phyloP scores from a whole-genome alignment of 371 early-diverging fungal genomes.

The Blastocladiella emersonii region DNA sequence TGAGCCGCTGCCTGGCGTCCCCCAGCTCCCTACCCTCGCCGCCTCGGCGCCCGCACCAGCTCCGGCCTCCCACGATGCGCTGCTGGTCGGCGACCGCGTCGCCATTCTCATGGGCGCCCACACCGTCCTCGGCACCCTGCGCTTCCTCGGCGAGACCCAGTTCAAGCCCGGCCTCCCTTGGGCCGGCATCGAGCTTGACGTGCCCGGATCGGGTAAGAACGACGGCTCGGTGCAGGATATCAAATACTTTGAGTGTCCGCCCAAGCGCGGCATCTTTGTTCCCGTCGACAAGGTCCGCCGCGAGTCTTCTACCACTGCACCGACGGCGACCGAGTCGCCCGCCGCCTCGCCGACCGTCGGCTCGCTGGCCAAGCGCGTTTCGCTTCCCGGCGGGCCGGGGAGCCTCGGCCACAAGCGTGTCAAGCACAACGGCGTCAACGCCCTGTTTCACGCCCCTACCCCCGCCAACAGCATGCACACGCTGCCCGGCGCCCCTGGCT shows the following conservation, averaged over 20 bases:
- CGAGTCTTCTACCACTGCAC: no score
- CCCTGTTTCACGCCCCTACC: background rate
- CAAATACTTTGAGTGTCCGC: slow-evolving; percentile 48
- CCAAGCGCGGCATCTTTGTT: slow-evolving; percentile 54
- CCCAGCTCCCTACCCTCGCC: no score
- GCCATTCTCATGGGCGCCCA: slow-evolving; percentile 43
- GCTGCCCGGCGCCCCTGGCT: background rate
- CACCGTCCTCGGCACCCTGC: slow-evolving; percentile 37
- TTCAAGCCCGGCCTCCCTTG: slow-evolving; percentile 51
- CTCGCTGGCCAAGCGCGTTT: no score
- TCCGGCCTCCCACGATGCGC: background rate
- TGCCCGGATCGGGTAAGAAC: slow-evolving; percentile 57
- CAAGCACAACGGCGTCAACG: no score
- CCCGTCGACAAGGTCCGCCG: slow-evolving; percentile 38
- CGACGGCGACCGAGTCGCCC: no score
- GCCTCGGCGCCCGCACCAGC: no score
- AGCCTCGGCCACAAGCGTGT: no score
- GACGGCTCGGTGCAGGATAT: slow-evolving; percentile 54
- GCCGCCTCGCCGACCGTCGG: no score
- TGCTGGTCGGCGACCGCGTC: slow-evolving; percentile 29
- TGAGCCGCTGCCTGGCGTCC: no score
- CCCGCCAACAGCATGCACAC: background rate
- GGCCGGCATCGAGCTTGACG: slow-evolving; percentile 67
- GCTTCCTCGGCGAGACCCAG: slow-evolving; percentile 50
- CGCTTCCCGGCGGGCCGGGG: no score